A percentile compares a stretch with the other conserved stretches of the same genome.
Evolutionary conservation across 2,329 filamentous ascomycete species (phyloP).

Genomic region (Aspergillus ochraceus): DNA sequence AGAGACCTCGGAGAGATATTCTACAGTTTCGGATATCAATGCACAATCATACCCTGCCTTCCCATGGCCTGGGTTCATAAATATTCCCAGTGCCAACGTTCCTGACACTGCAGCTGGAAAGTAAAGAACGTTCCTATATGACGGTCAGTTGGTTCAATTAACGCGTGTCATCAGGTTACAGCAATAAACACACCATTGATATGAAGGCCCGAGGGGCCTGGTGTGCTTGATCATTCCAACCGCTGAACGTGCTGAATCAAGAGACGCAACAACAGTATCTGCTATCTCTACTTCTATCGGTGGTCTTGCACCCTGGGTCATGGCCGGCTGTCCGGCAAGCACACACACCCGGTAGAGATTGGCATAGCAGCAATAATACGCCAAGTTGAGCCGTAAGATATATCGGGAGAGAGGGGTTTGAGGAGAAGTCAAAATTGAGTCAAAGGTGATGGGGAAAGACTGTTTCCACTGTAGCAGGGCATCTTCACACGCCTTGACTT

Average conservation of each 20-base stretch:
- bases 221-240: slow-evolving; percentile 1
- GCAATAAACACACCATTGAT: slow-evolving; percentile 5
- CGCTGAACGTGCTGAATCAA: slow-evolving; percentile 13
- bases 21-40: slow-evolving; percentile 1
- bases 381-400: slow-evolving; percentile 18
- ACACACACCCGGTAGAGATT: slow-evolving; percentile 17
- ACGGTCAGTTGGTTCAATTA: background rate
- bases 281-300: background rate
- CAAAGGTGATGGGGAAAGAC: slow-evolving; percentile 3
- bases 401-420: slow-evolving; percentile 6
- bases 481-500: slow-evolving; percentile 11
- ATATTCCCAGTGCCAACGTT: slow-evolving; percentile 5
- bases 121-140: slow-evolving; percentile 17
- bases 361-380: slow-evolving; percentile 17
- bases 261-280: background rate
- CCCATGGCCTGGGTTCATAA: slow-evolving; percentile 3
- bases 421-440: slow-evolving; percentile 4
- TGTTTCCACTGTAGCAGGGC: slow-evolving; percentile 14
- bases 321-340: background rate
- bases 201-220: slow-evolving; percentile 7
- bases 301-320: background rate
- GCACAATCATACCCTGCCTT: background rate
- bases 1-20: slow-evolving; percentile 8
- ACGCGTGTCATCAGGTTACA: background rate
- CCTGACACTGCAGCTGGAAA: slow-evolving; percentile 15